Conservation (phyloP, 352 stramenopile species). For the Phytopythium sindhum region DNA sequence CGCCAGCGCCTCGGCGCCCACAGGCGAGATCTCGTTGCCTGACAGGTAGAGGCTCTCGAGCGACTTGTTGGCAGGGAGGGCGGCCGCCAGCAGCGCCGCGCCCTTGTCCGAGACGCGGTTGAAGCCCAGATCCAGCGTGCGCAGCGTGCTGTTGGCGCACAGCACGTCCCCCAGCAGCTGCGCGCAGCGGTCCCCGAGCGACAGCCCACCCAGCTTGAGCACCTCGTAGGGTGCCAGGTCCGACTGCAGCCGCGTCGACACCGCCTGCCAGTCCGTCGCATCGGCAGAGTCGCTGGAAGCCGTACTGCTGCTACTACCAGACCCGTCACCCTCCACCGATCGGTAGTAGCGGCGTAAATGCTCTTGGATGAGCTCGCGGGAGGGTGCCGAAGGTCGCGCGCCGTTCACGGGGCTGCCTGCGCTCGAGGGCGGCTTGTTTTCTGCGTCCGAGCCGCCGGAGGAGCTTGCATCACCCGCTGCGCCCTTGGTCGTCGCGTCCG, state of each 20-base stretch:
- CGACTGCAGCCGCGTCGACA: conserved; percentile 45
- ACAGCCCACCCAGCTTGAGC: conserved; percentile 80
- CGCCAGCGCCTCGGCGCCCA: conserved; percentile 42
- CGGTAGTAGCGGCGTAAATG: conserved; percentile 54
- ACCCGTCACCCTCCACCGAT: conserved; percentile 9
- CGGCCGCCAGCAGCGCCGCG: conserved; percentile 46
- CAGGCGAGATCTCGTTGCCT: conserved; percentile 75
- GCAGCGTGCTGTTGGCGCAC: conserved; percentile 31
- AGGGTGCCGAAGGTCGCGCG: conserved; percentile 21
- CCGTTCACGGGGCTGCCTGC: conserved; percentile 1
- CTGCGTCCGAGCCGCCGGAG: conserved; percentile 1
- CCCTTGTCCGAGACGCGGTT: conserved; percentile 78
- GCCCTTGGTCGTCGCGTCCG: conserved; percentile 13
- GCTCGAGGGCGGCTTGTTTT: conserved; percentile 28
- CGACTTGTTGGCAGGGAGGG: conserved; percentile 56
- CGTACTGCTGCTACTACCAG: conserved; percentile 28
- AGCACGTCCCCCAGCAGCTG: conserved; percentile 60
- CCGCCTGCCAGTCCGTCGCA: conserved; percentile 24
- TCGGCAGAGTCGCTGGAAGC: not conserved
- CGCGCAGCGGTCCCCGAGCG: conserved; percentile 60
- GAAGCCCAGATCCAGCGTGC: conserved; percentile 73
- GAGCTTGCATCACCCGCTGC: not conserved
- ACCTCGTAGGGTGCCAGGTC: conserved; percentile 59
- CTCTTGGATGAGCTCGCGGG: conserved; percentile 62
- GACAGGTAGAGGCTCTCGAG: conserved; percentile 76